Percentiles rank a stretch among this genome's conserved stretches.
Evolutionary conservation across 495 filamentous ascomycete genomes (phyloP).

Genomic region (Acidomyces sp.): DNA sequence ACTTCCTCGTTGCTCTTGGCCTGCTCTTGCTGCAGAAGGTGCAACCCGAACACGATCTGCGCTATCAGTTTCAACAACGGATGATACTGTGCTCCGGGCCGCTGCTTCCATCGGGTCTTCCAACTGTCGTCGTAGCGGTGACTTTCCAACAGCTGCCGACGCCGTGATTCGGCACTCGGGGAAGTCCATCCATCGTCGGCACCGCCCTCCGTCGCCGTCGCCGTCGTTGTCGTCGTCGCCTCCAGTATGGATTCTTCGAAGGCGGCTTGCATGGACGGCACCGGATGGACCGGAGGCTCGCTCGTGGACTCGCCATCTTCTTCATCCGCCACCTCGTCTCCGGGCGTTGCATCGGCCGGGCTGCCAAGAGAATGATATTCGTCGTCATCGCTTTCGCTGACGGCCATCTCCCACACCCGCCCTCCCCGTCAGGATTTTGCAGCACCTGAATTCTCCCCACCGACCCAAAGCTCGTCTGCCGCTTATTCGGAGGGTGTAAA

Average conservation of each 20-base stretch:
- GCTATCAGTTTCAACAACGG: constrained; percentile 81
- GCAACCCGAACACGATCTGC: constrained; percentile 87
- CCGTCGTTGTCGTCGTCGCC: constrained; percentile 36
- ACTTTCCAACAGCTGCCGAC: constrained; percentile 55
- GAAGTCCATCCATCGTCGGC: no score
- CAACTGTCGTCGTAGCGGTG: constrained; percentile 50
- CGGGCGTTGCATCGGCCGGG: no score
- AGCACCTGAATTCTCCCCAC: no score
- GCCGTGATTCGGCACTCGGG: constrained; percentile 54
- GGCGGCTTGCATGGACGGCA: constrained; percentile 73
- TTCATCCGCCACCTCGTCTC: constrained; percentile 6
- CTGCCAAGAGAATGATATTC: constrained; percentile 8
- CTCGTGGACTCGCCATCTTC: constrained; percentile 17
- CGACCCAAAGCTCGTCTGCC: no score
- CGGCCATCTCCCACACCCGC: no score
- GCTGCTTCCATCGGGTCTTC: constrained; percentile 60
- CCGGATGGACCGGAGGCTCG: constrained; percentile 55
- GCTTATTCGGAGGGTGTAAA: no score
- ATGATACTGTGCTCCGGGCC: constrained; percentile 56
- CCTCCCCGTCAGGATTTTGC: neutral
- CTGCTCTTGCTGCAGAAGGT: constrained; percentile 70
- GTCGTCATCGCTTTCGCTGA: constrained; percentile 15
- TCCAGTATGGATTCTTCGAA: constrained; percentile 88
- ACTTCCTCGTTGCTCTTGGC: constrained; percentile 82
- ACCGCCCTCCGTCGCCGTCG: constrained; percentile 6